Conservation (phyloP, 495 filamentous ascomycete genomes). For the Melanomma pulvis-pyrius region DNA sequence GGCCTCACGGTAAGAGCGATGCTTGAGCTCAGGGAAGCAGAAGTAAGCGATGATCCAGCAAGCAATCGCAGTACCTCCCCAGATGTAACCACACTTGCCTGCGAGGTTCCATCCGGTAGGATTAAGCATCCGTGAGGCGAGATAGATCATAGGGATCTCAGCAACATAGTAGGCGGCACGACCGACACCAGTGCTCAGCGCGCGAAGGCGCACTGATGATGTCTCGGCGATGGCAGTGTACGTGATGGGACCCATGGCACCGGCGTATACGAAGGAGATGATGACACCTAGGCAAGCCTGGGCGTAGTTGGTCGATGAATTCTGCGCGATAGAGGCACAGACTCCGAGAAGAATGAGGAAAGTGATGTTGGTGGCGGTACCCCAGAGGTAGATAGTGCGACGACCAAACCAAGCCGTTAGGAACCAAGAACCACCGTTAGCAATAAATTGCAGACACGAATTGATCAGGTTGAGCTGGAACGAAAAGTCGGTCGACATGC, state of each 20-base stretch:
- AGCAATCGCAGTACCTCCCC: constrained; percentile 49
- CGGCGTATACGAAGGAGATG: constrained; percentile 57
- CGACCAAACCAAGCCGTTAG: constrained; percentile 52
- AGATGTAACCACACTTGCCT: constrained; percentile 58
- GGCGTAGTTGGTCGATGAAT: constrained; percentile 47
- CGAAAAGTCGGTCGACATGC: constrained; percentile 37
- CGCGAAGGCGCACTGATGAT: constrained; percentile 58
- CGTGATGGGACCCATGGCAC: constrained; percentile 57
- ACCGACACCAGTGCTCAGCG: constrained; percentile 60
- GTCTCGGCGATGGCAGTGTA: constrained; percentile 64
- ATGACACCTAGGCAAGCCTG: constrained; percentile 60
- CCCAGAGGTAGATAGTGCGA: constrained; percentile 54
- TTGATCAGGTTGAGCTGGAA: constrained; percentile 55
- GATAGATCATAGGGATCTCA: constrained; percentile 59
- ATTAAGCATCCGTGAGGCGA: constrained; percentile 56
- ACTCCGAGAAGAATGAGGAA: constrained; percentile 53
- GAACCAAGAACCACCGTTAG: constrained; percentile 59
- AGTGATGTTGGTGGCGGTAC: constrained; percentile 47
- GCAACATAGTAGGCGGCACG: constrained; percentile 57
- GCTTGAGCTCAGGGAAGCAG: constrained; percentile 53
- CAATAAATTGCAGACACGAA: constrained; percentile 54
- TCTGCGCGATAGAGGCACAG: constrained; percentile 48
- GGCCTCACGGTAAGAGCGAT: constrained; percentile 56
- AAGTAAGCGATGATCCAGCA: constrained; percentile 39
- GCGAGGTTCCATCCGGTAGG: constrained; percentile 48